Evolutionary conservation across 305 asterid genomes (phyloP).

Genomic region (Rubia tinctorum): DNA sequence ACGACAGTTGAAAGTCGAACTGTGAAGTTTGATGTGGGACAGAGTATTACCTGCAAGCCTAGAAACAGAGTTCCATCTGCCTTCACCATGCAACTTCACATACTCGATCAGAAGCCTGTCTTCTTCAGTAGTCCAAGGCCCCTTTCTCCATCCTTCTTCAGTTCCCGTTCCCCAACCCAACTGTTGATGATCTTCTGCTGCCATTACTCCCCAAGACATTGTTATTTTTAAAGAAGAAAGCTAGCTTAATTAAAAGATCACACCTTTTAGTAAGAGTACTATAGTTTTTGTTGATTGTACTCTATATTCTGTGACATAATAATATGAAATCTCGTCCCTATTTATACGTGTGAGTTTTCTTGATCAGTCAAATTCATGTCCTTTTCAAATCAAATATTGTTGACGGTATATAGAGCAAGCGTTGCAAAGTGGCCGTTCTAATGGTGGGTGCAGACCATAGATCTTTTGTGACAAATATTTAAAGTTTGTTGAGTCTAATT

Average conservation of each 20-base stretch:
- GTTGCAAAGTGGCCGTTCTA: conserved; percentile 23
- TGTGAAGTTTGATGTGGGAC: not conserved
- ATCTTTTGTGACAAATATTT: not conserved
- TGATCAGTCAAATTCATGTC: conserved; percentile 44
- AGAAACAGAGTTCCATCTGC: conserved; percentile 87
- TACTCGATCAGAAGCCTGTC: conserved; percentile 63
- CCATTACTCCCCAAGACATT: conserved; percentile 44
- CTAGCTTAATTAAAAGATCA: not conserved
- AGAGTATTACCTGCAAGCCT: conserved; percentile 52
- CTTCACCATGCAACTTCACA: conserved; percentile 80
- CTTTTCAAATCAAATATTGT: conserved; percentile 31
- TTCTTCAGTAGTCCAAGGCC: conserved; percentile 94
- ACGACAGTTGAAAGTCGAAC: not conserved
- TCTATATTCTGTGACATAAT: conserved; percentile 55
- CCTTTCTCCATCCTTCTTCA: conserved; percentile 84
- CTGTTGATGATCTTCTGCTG: conserved; percentile 25
- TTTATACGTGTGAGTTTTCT: conserved; percentile 45
- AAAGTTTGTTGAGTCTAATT: not conserved
- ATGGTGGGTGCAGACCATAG: not conserved
- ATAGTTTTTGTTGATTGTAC: conserved; percentile 19
- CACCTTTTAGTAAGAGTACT: conserved; percentile 12
- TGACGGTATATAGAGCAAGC: conserved; percentile 2
- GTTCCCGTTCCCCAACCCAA: conserved; percentile 47
- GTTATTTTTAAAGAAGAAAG: not conserved
- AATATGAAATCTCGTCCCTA: conserved; percentile 35